These are phyloP conservation scores for Microdochium trichocladiopsis DNA, from an alignment of 2,329 filamentous ascomycete genomes.

Conservation along the genomic window DNA sequence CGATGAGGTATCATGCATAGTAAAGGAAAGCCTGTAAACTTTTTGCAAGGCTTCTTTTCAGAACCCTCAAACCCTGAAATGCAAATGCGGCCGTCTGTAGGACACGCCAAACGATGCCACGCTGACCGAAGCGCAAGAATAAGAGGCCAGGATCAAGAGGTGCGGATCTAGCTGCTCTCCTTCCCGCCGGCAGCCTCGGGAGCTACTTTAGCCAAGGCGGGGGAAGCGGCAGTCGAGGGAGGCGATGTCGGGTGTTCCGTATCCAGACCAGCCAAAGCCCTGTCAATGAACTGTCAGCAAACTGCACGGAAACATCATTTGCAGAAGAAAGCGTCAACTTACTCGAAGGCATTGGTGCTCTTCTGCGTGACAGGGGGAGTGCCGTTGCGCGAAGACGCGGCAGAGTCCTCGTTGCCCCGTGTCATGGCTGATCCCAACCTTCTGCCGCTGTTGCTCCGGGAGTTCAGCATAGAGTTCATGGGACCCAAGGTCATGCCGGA, in stretches of 20 bases:
- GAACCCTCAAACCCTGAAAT: slow-evolving; percentile 29
- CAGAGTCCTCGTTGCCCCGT: slow-evolving; percentile 76
- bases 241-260: slow-evolving; percentile 61
- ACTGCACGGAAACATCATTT: no score
- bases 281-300: slow-evolving; percentile 27
- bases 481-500: slow-evolving; percentile 67
- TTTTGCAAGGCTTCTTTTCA: slow-evolving; percentile 33
- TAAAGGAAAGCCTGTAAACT: slow-evolving; percentile 28
- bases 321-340: slow-evolving; percentile 39
- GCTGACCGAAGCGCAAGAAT: slow-evolving; percentile 28
- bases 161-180: slow-evolving; percentile 37
- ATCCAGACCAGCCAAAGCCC: slow-evolving; percentile 54
- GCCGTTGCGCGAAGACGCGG: slow-evolving; percentile 78
- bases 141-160: slow-evolving; percentile 24
- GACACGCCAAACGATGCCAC: slow-evolving; percentile 34
- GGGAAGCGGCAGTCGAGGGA: slow-evolving; percentile 61
- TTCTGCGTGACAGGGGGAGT: slow-evolving; percentile 68
- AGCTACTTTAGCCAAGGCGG: slow-evolving; percentile 55
- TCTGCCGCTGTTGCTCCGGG: slow-evolving; percentile 86
- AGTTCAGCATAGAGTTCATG: slow-evolving; percentile 70
- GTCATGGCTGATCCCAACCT: slow-evolving; percentile 66
- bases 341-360: slow-evolving; percentile 92
- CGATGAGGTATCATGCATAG: slow-evolving; percentile 34
- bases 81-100: slow-evolving; percentile 23
- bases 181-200: slow-evolving; percentile 45